phyloP scores from a whole-genome alignment of 2,329 filamentous ascomycete species.

The Orbilia blumenaviensis region DNA sequence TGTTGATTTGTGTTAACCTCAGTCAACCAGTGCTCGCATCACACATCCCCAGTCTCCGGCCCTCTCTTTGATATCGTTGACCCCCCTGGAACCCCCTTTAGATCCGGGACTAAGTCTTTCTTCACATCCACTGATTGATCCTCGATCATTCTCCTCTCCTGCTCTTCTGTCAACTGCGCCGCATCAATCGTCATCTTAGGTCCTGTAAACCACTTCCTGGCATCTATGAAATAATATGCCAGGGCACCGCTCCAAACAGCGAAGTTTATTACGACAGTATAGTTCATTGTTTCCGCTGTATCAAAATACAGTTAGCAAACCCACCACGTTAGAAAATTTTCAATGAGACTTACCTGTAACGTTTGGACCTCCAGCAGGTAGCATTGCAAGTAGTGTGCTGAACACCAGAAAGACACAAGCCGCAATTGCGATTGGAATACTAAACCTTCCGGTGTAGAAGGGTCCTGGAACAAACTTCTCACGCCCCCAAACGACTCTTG shows the following conservation, averaged over 20 bases:
- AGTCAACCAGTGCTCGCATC: too few relatives aligned
- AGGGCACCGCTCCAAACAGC: conserved; percentile 69
- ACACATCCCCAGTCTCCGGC: background rate
- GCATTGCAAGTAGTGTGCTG: conserved; percentile 69
- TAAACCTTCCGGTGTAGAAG: conserved; percentile 69
- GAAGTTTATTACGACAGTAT: conserved; percentile 70
- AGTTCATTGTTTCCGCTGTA: conserved; percentile 67
- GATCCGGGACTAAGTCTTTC: background rate
- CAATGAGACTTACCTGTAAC: conserved; percentile 61
- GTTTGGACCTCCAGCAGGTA: conserved; percentile 67
- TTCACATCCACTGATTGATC: conserved; percentile 57
- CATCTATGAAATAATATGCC: conserved; percentile 68
- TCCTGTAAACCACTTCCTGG: conserved; percentile 70
- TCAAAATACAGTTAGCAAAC: background rate
- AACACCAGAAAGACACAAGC: conserved; percentile 68
- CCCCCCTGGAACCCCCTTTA: background rate
- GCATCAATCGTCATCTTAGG: conserved; percentile 68
- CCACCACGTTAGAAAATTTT: too few relatives aligned
- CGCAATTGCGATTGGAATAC: conserved; percentile 66
- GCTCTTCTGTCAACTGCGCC: conserved; percentile 17
- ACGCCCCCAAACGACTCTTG: conserved; percentile 68
- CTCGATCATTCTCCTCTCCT: conserved; percentile 56
- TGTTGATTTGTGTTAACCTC: too few relatives aligned
- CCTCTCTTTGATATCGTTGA: background rate
- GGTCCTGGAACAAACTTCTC: conserved; percentile 69